Evolutionary conservation across 2,329 filamentous ascomycete genomes (phyloP).

Genomic region (Aspergillus flavus): DNA sequence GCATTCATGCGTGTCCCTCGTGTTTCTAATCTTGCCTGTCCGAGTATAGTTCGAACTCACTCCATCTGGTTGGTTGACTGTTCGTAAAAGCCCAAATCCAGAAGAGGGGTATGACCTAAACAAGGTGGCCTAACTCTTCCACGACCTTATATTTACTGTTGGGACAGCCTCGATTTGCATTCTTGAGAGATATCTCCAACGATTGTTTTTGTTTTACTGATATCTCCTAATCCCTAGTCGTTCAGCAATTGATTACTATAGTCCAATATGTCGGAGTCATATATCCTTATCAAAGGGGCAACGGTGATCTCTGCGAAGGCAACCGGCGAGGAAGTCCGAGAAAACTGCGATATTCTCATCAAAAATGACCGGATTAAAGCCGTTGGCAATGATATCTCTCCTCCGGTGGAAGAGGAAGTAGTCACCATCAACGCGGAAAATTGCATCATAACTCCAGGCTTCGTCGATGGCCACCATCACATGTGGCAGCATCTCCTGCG

Average conservation of each 20-base stretch:
- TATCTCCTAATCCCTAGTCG: fast-evolving
- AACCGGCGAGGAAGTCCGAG: neutral
- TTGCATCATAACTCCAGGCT: conserved; percentile 12
- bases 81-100: no score
- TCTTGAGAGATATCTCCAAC: no score
- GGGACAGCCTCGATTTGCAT: no score
- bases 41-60: no score
- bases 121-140: no score
- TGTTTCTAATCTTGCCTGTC: no score
- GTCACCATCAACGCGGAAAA: neutral
- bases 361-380: conserved; percentile 16
- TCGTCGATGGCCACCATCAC: conserved; percentile 25
- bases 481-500: conserved; percentile 11
- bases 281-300: neutral
- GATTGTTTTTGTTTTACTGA: fast-evolving
- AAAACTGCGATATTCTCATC: conserved; percentile 10
- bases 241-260: neutral
- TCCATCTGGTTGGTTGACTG: no score
- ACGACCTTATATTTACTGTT: no score
- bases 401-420: neutral
- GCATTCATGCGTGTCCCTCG: no score
- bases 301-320: neutral
- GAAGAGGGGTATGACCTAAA: no score
- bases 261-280: neutral
- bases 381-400: neutral